Base-by-base conservation (phyloP, 441 rosid genomes). In the Monsonia emarginata region DNA sequence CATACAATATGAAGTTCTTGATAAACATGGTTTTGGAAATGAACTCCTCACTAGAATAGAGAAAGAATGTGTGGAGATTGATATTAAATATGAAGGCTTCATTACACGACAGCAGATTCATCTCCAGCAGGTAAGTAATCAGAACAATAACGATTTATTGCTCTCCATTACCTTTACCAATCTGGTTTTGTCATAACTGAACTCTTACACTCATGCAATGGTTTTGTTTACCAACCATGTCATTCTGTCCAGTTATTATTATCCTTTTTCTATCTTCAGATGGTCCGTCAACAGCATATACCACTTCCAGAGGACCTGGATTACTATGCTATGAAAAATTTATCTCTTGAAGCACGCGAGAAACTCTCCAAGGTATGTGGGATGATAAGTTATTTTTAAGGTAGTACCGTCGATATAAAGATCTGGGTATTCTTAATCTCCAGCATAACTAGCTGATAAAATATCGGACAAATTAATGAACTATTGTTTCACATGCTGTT, bases 41-140 rank as follows among this genome's bases (percentile, higher is more conserved):
- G 72, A 77, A 69, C 72, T 68, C 73, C 78, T 93, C 73, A 80
- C 86, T 27, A 82, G 85, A 80, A 79, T 67, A 69, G 98, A 93
- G 78, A 93, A 90, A 78, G 86, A 86, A 64, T 90, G 98, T 69
- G 91, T 90, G 2, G 98, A 90, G 83, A 84, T 88, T 44, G 98
- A 90, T 82, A 86, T 90, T 65, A 93, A 90, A 78, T 93, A 93
- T 0, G 96, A 93, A 79, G 98, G 98, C 64, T 93, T 93, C 84
- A 90, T 93, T 80, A 22, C 77, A 61, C 97, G 96, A 68, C 96
- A 93, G 72, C 84, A 80, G 75, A 80, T 61, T 72, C 97, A 93
- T 69, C 87, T 93, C 38, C 86, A 87, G 68, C 96, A 93, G 95
- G 98, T 90, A 31, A 69, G 73, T 61, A 68, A 36, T 59, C 64